Base-by-base conservation (phyloP, 768 basidiomycete genomes). In the Mycena belliarum region DNA sequence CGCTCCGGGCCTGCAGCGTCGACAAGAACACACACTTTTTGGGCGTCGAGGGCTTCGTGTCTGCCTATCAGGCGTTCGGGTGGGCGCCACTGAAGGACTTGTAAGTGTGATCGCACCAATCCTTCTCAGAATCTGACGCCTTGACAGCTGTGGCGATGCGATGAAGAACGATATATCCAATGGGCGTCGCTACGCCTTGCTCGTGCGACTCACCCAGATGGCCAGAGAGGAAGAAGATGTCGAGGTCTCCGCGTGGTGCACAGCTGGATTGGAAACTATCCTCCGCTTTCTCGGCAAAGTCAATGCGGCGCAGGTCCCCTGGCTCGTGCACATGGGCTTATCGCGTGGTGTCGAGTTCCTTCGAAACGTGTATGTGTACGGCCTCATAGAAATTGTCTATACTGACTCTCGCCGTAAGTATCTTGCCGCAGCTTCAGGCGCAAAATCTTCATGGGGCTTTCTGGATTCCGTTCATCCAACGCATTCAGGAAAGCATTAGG, bases 11-110 rank as follows among this genome's bases (percentile, higher is more conserved):
- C 10, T 66, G 63, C 41, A 49, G 60, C 4, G 59, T 55, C 6
- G 60, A 56, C 4, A 56, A 54, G 29, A 61, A 59, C 18, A 41
- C 55, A 10, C 49, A 55, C 4, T 20, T 61, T 7, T 32, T 64
- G 45, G 63, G 65, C 28, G 25, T 44, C 2, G 60, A 61, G 11
- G 63, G 59, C 8, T 59, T 66, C 21, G 57, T 66, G 1, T 66
- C 65, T 1, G 63, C 63, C 2, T 66, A 66, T 23, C 63, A 58
- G 49, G 60, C 58, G 26, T 64, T 66, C 24, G 60, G 52, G 8
- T 66, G 63, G 63, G 37, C 45, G 4, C 21, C 38, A 7, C 43
- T 66, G 6, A 53, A 57, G 37, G 57, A n/a, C n/a, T n/a, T n/a
- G n/a, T n/a, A n/a, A n/a, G n/a, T n/a, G n/a, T n/a, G n/a, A n/a